Base-by-base conservation (phyloP, 106 monocot species). In the Amphibolis antarctica region DNA sequence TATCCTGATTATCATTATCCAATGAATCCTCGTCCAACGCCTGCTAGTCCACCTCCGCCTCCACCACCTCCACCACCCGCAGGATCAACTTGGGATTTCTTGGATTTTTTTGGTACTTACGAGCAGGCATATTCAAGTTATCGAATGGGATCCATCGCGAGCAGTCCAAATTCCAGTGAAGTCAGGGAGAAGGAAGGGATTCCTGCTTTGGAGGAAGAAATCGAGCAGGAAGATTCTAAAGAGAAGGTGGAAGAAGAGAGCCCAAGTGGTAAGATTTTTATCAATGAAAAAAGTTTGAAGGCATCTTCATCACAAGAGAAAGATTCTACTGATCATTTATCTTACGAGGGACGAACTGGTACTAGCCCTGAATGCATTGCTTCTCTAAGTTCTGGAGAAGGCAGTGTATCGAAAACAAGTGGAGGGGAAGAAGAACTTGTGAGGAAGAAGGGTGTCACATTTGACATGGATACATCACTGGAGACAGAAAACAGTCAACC, bases 161-260 rank as follows among this genome's bases (percentile, higher is more conserved):
- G 83, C 31, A 96, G 90, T 67, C 73, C 84, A 45, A 66, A 77
- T 77, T 90, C 81, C 20, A 78, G 61, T 26, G 86, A 82, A 48
- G 69, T 96, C 20, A 77, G 96, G 66, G 75, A 70, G 69, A 53
- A 67, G 61, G 96, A 96, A 78, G 96, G 96, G 59, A 96, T 96
- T 54, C 96, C 96, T 20, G 86, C 86, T 57, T 78, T 96, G 44
- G 96, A 96, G 44, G 86, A 84, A 10, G 94, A 86, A 48, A 74
- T 60, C 22, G 76, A 81, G 48, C 27, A 71, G 20, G 81, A 81
- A 75, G 46, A 65, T 5, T 48, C 68, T 55, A 74, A 69, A 42
- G 80, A 20, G 65, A 75, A 60, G 48, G 66, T 61, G 51, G 66
- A 69, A 3, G 61, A 30, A 24, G 44, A n/a, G 24, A 66, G 54